Percentiles rank a stretch among this genome's conserved stretches.
phyloP scores from a whole-genome alignment of 2,329 filamentous ascomycete species.

The Colletotrichum sp. region DNA sequence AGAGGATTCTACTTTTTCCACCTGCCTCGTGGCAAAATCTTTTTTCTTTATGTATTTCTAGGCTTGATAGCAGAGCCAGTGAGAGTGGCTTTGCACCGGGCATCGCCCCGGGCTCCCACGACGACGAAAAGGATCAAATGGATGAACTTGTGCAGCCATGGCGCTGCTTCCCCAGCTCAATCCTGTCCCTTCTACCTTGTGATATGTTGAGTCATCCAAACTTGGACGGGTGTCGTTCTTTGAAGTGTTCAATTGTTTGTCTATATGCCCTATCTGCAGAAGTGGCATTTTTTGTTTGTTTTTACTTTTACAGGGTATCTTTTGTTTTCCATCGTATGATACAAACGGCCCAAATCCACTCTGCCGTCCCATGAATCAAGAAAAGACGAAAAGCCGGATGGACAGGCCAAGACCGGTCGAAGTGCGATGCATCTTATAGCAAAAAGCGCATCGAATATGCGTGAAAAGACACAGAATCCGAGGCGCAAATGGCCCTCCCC shows the following conservation, averaged over 20 bases:
- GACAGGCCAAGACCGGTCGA: not conserved
- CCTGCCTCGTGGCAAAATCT: not conserved
- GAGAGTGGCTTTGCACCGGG: not conserved
- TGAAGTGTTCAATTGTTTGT: not conserved
- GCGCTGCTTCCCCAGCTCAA: not conserved
- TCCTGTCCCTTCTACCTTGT: not conserved
- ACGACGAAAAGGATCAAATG: conserved; percentile 15
- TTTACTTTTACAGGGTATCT: conserved; percentile 17
- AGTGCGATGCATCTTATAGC: not conserved
- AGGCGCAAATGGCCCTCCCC: not conserved
- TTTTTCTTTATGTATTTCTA: conserved; percentile 17
- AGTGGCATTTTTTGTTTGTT: not conserved
- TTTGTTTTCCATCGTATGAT: not conserved
- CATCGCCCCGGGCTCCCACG: not conserved
- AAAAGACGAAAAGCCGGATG: not conserved
- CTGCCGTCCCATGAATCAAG: not conserved
- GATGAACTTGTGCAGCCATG: conserved; percentile 1
- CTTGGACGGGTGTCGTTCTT: not conserved
- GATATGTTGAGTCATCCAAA: not conserved
- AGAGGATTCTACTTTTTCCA: not conserved
- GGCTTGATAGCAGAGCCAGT: not conserved
- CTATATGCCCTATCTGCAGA: not conserved
- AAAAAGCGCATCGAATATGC: not conserved
- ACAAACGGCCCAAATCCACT: not conserved
- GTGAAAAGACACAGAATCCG: not conserved